Evolutionary conservation across 2,329 filamentous ascomycete species (phyloP), one percentile per base, ranked within the genome.

Genomic region (Arachnomyces sp.): DNA sequence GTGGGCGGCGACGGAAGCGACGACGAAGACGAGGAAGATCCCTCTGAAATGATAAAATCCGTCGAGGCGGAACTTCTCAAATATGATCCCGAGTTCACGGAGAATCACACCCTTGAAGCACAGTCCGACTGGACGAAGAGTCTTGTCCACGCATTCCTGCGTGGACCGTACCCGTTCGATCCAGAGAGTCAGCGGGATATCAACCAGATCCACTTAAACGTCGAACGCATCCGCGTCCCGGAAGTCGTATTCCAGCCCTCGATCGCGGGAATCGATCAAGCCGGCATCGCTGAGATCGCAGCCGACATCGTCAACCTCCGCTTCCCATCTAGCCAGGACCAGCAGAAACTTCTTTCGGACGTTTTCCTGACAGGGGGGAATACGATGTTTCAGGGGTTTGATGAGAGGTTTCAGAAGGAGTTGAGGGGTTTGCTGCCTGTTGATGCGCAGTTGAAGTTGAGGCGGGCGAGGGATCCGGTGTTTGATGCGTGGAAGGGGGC

Each of bases 341-440:
- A 81, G 43, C 74, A 82, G 49, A 77, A 78, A 33, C 79, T 95
- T 32, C 66, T 95, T 15, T 79, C 77, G 34, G 90, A 98, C 59
- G 75, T 98, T 29, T 96, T 98, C 68, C 65, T 96, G 31, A 96
- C 90, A 0, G 90, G 92, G n/a, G 92, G 93, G 12, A 90, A 90
- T 59, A 87, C 84, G 0, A 66, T 94, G 34, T 94, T 95, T 64
- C 66, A 76, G 43, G 84, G 84, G 48, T 94, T 98, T 56, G 88
- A 95, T 54, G 82, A 93, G 53, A 72, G 90, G 20, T 67, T 96
- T 45, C 70, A 75, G 37, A 73, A 75, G 20, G 90, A 92, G 35
- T 67, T 96, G 39, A 73, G 76, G 29, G 77, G 80, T 1, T 75
- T 86, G 44, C 61, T 95, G 50, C 84, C 88, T 2, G 73, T 79